Base-by-base conservation (phyloP, 1,284 basidiomycete species). In the Rhodotorula sp. region DNA sequence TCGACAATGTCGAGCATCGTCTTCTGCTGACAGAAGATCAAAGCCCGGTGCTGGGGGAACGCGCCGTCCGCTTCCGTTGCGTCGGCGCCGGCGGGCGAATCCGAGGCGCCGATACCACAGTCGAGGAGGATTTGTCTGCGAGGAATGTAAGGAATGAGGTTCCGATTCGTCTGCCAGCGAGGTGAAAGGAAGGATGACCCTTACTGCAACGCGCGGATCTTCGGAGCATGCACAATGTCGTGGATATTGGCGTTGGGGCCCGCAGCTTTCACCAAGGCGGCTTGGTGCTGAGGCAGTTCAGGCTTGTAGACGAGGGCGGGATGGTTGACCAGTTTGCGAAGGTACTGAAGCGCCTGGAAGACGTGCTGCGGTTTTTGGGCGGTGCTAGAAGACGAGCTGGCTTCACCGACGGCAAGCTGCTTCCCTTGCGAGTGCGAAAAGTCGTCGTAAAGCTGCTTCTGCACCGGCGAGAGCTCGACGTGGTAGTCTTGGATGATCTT, bases 401-500 rank as follows among this genome's bases (percentile, higher is more conserved):
- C 87, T 71, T 87, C 87, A 70, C 90, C 88, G 2, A 86, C 90
- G 70, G 68, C 79, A 64, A 68, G 78, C 69, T 73, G 58, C 47
- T 70, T 62, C 8, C 63, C 71, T 76, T 89, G 87, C 1, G 93
- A 96, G 80, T 88, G 87, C 2, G 91, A 88, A 79, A 94, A 97
- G 79, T 95, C 90, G 80, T 97, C 95, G 81, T 97, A 98, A 23
- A 98, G 86, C 78, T 89, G 85, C 82, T 93, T 93, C 84, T 99
- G 95, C 65, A 99, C 82, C 21, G 93, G 90, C 0, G 95, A 97
- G 3, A 99, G 86, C 79, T 99, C 96, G 85, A 96, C 98, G 80
- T 98, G 97, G 82, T 99, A 98, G 81, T 99, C 97, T 82, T 99
- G 97, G 74, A 99, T 99, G 81, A 99, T 99, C 84, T 99, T 99